Evolutionary conservation across 2,329 filamentous ascomycete genomes (phyloP).

Genomic region (Fusarium foetens): DNA sequence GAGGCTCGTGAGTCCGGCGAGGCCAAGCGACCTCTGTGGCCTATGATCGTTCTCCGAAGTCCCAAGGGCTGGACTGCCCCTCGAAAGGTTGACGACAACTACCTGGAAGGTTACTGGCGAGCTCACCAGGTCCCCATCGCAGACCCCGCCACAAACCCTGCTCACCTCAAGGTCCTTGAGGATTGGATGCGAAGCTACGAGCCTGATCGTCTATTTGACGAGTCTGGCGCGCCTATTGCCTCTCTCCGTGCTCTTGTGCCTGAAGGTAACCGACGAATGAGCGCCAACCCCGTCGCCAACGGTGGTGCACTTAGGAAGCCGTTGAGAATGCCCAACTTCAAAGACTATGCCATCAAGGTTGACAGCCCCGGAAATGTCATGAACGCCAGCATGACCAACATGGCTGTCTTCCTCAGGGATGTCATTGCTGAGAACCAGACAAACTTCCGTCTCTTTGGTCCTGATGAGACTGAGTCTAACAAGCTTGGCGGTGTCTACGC

Average conservation of each 20-base stretch:
- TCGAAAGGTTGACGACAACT: slow-evolving; percentile 75
- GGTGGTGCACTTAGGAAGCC: slow-evolving; percentile 75
- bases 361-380: slow-evolving; percentile 67
- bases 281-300: slow-evolving; percentile 79
- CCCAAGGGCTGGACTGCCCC: slow-evolving; percentile 86
- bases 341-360: slow-evolving; percentile 71
- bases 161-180: slow-evolving; percentile 75
- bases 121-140: slow-evolving; percentile 82
- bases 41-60: slow-evolving; percentile 80
- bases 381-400: slow-evolving; percentile 74
- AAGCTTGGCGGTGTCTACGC: slow-evolving; percentile 78
- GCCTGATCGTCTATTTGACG: slow-evolving; percentile 75
- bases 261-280: slow-evolving; percentile 74
- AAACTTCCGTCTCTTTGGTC: slow-evolving; percentile 80
- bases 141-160: slow-evolving; percentile 71
- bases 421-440: slow-evolving; percentile 71
- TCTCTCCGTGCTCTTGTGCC: slow-evolving; percentile 74
- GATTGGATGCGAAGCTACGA: slow-evolving; percentile 82
- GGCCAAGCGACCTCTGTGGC: slow-evolving; percentile 77
- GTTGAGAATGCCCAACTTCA: slow-evolving; percentile 76
- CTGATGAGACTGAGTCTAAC: slow-evolving; percentile 85
- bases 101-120: slow-evolving; percentile 80
- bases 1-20: slow-evolving; percentile 76
- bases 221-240: slow-evolving; percentile 69
- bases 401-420: slow-evolving; percentile 74